phyloP scores from a whole-genome alignment of 176 grass and related monocot species.

The Microstegium vimineum region DNA sequence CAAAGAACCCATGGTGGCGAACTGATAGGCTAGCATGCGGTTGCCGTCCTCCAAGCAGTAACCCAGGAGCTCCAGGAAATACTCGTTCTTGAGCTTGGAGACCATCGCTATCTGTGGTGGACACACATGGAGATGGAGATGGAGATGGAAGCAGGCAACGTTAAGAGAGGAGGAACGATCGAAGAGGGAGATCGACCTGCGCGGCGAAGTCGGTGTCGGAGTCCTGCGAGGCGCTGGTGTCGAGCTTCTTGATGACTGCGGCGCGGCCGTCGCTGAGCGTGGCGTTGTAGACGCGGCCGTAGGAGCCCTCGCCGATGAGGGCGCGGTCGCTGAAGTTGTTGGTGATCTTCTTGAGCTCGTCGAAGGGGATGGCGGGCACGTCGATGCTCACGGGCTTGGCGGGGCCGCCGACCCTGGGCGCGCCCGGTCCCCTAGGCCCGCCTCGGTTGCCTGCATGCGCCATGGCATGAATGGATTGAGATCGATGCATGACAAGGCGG shows the following conservation, averaged over 20 bases:
- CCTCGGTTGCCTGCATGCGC: constrained; percentile 48
- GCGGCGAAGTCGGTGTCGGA: constrained; percentile 67
- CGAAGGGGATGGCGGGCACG: constrained; percentile 52
- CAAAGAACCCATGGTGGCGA: constrained; percentile 65
- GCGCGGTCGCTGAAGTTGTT: constrained; percentile 64
- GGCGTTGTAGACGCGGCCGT: constrained; percentile 74
- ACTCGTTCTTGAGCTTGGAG: constrained; percentile 82
- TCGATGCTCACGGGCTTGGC: constrained; percentile 69
- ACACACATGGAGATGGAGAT: too few species aligned
- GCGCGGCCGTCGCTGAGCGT: constrained; percentile 55
- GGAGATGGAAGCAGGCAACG: too few species aligned
- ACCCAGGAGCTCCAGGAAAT: constrained; percentile 57
- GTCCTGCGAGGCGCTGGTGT: constrained; percentile 64
- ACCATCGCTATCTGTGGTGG: constrained; percentile 80
- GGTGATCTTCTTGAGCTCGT: constrained; percentile 65
- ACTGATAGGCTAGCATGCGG: constrained; percentile 64
- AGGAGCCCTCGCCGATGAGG: constrained; percentile 78
- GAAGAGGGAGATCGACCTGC: constrained; percentile 40
- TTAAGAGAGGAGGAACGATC: too few species aligned
- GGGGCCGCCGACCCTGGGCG: constrained; percentile 42
- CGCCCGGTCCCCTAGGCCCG: constrained; percentile 53
- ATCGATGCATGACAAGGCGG: background rate
- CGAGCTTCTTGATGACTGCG: constrained; percentile 79
- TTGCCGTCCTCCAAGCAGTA: constrained; percentile 70
- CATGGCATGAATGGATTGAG: background rate